These are phyloP conservation scores for Nitzschia inconspicua DNA, from an alignment of 108 stramenopile genomes.

Conservation along the genomic window DNA sequence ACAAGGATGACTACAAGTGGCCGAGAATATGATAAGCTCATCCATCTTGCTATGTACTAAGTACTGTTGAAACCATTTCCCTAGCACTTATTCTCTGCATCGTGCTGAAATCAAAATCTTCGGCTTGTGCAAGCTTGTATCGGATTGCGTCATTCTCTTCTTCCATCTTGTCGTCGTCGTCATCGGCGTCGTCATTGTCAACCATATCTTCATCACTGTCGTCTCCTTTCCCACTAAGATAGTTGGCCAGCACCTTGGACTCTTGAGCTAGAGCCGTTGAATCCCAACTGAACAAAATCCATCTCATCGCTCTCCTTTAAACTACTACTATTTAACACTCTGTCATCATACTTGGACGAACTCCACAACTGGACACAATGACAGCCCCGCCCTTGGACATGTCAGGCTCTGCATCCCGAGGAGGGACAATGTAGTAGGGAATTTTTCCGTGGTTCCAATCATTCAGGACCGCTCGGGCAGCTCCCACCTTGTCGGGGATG, in stretches of 20 bases:
- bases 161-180: conserved; percentile 44
- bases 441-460: conserved; percentile 99
- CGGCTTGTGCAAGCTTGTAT: conserved; percentile 56
- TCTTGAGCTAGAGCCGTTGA: not conserved
- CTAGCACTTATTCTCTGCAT: conserved; percentile 21
- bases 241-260: conserved; percentile 37
- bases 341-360: conserved; percentile 65
- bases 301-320: conserved; percentile 84
- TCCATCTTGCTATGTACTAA: not conserved
- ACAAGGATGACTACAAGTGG: conserved; percentile 66
- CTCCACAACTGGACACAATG: conserved; percentile 65
- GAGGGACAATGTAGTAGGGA: conserved; percentile 89
- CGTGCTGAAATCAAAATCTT: conserved; percentile 66
- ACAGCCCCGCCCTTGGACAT: conserved; percentile 39
- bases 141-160: conserved; percentile 49
- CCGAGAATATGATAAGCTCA: conserved; percentile 29
- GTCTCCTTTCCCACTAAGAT: conserved; percentile 40
- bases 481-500: conserved; percentile 90
- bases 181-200: conserved; percentile 36
- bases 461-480: conserved; percentile 87
- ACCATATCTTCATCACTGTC: conserved; percentile 34
- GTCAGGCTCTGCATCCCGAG: conserved; percentile 33
- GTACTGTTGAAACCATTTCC: too few species aligned
- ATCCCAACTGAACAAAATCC: conserved; percentile 77
- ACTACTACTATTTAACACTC: conserved; percentile 62